Evolutionary conservation across 2,329 filamentous ascomycete species (phyloP), one percentile per base, ranked within the genome.

Genomic region (Fusarium nodosum): DNA sequence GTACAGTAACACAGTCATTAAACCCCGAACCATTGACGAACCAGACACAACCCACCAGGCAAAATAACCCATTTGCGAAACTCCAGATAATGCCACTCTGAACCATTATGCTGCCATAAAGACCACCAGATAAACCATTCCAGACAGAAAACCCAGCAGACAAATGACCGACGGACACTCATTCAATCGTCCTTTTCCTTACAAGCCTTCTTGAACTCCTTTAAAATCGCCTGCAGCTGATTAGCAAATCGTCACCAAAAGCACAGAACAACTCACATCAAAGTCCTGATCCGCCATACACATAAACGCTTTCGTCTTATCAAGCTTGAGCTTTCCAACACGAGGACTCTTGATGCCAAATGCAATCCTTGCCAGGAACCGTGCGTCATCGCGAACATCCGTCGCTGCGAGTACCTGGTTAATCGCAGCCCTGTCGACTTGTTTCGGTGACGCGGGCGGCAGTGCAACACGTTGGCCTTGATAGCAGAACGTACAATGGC

Each of bases 271-370:
- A 66, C 74, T 44, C 53, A 86, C 83, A 70, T 80, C 77, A 46
- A 88, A 89, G 33, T 85, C 81, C 56, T 88, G 85, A 59, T 87
- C 81, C 28, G 81, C 83, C 79, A 89, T 81, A 6, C 83, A 86
- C 46, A 82, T 83, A 72, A 88, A 89, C 0, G 85, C 80, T 0
- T 63, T 34, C 10, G 74, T 74, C 52, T 78, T 84, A 15, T 82
- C 78, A 33, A 90, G 68, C 72, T 83, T 86, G 54, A 87, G 73
- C 38, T 79, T 75, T 7, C 77, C 81, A 1, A 88, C 81, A 2
- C 87, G 77, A 0, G 88, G 88, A 68, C 86, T 90, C 45, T 79
- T 81, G 72, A 90, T 90, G 0, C 88, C 88, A 73, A 90, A 90
- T 0, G 87, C 88, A 6, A 90, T 77, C 22, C 85, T 81, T 0